Percentiles rank a stretch among this genome's conserved stretches.
phyloP scores from a whole-genome alignment of 1,284 basidiomycete species.

The Mycena sp. region DNA sequence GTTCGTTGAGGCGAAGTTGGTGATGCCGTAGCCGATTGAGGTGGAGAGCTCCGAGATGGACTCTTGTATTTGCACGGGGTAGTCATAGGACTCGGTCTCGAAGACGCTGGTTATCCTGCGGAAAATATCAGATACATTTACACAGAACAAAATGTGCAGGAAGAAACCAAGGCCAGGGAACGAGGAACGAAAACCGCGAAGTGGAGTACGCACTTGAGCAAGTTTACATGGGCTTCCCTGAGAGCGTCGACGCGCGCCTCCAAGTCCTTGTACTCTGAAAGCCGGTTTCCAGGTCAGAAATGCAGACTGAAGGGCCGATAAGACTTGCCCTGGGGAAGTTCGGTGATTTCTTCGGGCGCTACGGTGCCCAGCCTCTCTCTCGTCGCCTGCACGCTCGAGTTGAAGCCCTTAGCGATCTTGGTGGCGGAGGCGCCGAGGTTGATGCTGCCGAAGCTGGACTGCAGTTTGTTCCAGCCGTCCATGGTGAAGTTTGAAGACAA shows the following conservation, averaged over 20 bases:
- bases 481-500: constrained; percentile 8
- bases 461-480: constrained; percentile 27
- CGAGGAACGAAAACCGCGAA: constrained; percentile 34
- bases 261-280: constrained; percentile 92
- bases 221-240: constrained; percentile 77
- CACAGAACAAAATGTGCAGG: background rate
- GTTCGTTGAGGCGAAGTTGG: constrained; percentile 89
- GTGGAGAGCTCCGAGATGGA: constrained; percentile 77
- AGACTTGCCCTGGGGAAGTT: constrained; percentile 63
- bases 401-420: constrained; percentile 26
- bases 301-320: background rate
- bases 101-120: constrained; percentile 85
- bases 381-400: constrained; percentile 85
- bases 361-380: constrained; percentile 91
- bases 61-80: constrained; percentile 75
- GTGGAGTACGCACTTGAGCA: constrained; percentile 72
- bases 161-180: too few species aligned
- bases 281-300: background rate
- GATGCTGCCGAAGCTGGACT: constrained; percentile 12
- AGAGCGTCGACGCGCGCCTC: constrained; percentile 96
- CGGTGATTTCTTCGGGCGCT: constrained; percentile 93
- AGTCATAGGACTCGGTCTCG: constrained; percentile 69
- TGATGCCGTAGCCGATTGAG: constrained; percentile 82
- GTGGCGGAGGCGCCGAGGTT: constrained; percentile 19
- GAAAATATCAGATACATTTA: background rate